Evolutionary conservation across 345 rosid species (phyloP).

Genomic region (Clausena lansium): DNA sequence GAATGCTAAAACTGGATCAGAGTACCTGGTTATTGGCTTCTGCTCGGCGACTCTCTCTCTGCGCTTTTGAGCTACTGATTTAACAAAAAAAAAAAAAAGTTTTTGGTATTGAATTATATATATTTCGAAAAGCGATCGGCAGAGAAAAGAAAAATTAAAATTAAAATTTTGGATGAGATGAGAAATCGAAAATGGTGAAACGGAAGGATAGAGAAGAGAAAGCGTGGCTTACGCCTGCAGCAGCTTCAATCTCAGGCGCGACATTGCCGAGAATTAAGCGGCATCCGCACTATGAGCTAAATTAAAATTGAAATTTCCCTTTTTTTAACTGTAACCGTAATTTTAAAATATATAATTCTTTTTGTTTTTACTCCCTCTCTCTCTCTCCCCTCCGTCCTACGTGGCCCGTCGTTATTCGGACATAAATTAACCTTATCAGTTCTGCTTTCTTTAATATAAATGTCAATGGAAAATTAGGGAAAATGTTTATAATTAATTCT

Average conservation of each 20-base stretch:
- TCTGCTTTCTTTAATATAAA: no score
- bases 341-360: not conserved
- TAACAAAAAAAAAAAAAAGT: not conserved
- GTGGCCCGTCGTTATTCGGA: not conserved
- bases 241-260: slow-evolving; percentile 27
- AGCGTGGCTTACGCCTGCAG: slow-evolving; percentile 30
- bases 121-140: not conserved
- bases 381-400: not conserved
- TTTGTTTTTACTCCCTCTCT: not conserved
- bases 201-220: slow-evolving; percentile 24
- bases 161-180: not conserved
- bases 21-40: slow-evolving; percentile 10
- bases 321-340: not conserved
- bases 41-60: not conserved
- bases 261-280: slow-evolving; percentile 55
- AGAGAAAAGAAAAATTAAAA: not conserved
- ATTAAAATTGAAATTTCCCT: not conserved
- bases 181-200: not conserved
- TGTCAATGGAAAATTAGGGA: no score
- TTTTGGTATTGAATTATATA: not conserved
- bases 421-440: not conserved
- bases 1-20: not conserved
- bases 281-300: slow-evolving; percentile 23
- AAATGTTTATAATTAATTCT: no score
- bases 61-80: not conserved